phyloP scores from a whole-genome alignment of 768 basidiomycete species.

The Mrakia blollopis region DNA sequence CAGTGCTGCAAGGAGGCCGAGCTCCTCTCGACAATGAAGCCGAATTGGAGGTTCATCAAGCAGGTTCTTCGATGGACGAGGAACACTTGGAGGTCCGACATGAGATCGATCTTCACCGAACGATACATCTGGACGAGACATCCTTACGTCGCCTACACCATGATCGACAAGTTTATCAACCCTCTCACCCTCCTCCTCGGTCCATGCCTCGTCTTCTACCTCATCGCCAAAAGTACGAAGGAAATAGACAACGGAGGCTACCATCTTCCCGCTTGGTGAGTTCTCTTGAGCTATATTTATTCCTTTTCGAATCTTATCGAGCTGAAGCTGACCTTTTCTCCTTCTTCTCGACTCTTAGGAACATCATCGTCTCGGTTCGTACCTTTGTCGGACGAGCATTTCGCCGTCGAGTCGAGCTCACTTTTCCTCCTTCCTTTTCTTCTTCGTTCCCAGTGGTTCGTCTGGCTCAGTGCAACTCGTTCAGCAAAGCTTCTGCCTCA shows the following conservation, averaged over 20 bases:
- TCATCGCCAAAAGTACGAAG: slow-evolving; percentile 74
- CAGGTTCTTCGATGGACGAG: slow-evolving; percentile 90
- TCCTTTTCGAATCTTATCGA: background rate
- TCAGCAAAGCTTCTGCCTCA: slow-evolving; percentile 68
- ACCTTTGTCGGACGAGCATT: background rate
- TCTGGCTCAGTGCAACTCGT: slow-evolving; percentile 49
- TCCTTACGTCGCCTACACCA: slow-evolving; percentile 77
- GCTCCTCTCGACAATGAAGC: slow-evolving; percentile 88
- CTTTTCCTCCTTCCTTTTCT: background rate
- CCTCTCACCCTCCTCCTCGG: slow-evolving; percentile 81
- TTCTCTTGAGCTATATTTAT: slow-evolving; percentile 4
- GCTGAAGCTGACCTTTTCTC: background rate
- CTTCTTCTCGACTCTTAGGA: slow-evolving; percentile 27
- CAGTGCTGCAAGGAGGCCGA: slow-evolving; percentile 78
- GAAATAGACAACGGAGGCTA: slow-evolving; percentile 64
- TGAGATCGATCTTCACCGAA: slow-evolving; percentile 83
- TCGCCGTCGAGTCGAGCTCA: background rate
- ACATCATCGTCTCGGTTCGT: slow-evolving; percentile 41
- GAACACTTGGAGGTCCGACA: slow-evolving; percentile 88
- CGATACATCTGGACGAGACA: slow-evolving; percentile 79
- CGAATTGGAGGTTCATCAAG: slow-evolving; percentile 91
- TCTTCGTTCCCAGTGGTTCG: slow-evolving; percentile 39
- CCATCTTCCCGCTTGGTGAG: slow-evolving; percentile 72
- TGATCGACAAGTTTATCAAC: slow-evolving; percentile 83
- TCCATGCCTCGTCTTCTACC: slow-evolving; percentile 67